Base-by-base conservation (phyloP, 176 grass and related monocot genomes). In the Raddia distichophylla region DNA sequence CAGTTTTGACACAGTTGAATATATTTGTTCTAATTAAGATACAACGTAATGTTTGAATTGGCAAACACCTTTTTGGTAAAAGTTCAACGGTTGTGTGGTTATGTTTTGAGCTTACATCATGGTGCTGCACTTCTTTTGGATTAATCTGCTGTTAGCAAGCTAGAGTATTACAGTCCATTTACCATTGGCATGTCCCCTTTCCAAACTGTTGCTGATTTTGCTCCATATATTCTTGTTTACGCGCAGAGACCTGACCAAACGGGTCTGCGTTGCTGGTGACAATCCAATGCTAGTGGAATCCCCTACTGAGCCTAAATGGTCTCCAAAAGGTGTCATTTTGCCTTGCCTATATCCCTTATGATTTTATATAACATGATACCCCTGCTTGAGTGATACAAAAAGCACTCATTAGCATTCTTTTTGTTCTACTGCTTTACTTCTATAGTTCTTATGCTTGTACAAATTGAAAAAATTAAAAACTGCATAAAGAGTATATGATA, bases 231-330 rank as follows among this genome's bases (percentile, higher is more conserved):
- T 56, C 16, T 77, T 84, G 40, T 11, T 83, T 87, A 5, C 72
- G 8, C 87, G 16, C 66, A 98, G 95, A 93, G 92, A 98, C 75
- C 75, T 98, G 86, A 70, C 64, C 37, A 86, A 94, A 72, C 72
- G 78, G 60, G 71, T 98, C 52, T 86, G 95, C 81, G 75, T 98
- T 87, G 83, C 92, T 78, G 92, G 95, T 89, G 90, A 87, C 47
- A 83, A 94, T 86, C 88, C 88, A 15, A 60, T 79, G 73, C 8
- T 93, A 33, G 84, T 93, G 48, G 95, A 98, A 69, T 98, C 95
- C 80, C 86, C 90, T 73, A 85, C 86, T 15, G 95, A 98, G 50
- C 95, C 95, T 85, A 98, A 94, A 91, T 98, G 95, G 95, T 98
- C 95, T 16, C 84, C 95, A 14, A 89, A 91, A 80, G 95, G 95